These are phyloP conservation scores for Ustilago xerochloae DNA, from an alignment of 1,284 basidiomycete genomes.

Conservation along the genomic window DNA sequence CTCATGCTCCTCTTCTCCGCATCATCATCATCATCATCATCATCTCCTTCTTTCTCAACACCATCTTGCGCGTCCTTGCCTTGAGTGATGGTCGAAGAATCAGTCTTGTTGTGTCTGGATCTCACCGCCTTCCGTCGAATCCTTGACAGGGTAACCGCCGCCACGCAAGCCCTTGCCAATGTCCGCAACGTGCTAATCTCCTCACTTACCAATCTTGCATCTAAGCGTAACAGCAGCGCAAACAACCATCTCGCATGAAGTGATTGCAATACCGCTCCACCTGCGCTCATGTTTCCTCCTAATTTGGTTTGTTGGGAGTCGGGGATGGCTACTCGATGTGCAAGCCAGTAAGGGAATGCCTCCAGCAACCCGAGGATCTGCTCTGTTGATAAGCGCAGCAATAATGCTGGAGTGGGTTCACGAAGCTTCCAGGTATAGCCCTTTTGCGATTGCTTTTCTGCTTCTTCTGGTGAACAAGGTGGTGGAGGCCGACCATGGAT, in stretches of 20 bases:
- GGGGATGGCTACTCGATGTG: slow-evolving; percentile 14
- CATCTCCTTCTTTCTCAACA: background rate
- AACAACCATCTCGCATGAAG: slow-evolving; percentile 86
- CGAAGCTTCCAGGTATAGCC: slow-evolving; percentile 23
- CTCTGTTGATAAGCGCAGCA: slow-evolving; percentile 33
- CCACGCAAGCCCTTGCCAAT: slow-evolving; percentile 79
- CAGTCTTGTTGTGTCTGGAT: slow-evolving; percentile 14
- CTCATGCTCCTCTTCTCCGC: slow-evolving; percentile 36
- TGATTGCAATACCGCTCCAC: slow-evolving; percentile 72
- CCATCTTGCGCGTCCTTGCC: background rate
- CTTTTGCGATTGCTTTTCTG: slow-evolving; percentile 12
- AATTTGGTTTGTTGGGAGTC: slow-evolving; percentile 9
- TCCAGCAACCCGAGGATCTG: slow-evolving; percentile 48
- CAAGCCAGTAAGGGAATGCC: slow-evolving; percentile 46
- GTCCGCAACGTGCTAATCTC: slow-evolving; percentile 82
- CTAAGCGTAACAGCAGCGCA: slow-evolving; percentile 78
- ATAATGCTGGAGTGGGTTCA: slow-evolving; percentile 19
- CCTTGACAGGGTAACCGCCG: slow-evolving; percentile 70
- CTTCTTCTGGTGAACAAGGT: slow-evolving; percentile 4
- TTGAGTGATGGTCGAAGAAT: no score
- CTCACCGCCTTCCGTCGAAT: slow-evolving; percentile 29
- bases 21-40: slow-evolving; percentile 60
- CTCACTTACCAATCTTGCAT: slow-evolving; percentile 78
- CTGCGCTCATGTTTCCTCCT: background rate
- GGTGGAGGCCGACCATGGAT: slow-evolving; percentile 42